These are phyloP conservation scores for Barnettozyma sucrosica DNA, from an alignment of 805 yeast species.

Conservation along the genomic window DNA sequence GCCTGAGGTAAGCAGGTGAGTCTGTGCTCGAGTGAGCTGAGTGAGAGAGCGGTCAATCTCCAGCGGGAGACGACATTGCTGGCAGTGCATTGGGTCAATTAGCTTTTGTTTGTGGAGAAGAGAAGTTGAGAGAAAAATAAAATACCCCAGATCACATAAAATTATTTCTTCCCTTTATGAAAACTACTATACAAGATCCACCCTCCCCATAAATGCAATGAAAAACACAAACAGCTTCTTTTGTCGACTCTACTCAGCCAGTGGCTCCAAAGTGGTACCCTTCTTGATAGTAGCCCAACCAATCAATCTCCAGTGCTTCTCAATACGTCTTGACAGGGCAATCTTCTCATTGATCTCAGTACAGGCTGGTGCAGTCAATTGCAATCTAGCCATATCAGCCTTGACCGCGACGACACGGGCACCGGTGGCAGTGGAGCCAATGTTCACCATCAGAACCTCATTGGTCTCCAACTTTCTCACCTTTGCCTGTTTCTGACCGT, in stretches of 20 bases:
- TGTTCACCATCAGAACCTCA: slow-evolving; percentile 97
- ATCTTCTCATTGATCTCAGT: slow-evolving; percentile 97
- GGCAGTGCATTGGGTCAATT: slow-evolving; percentile 38
- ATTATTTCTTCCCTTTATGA: not conserved
- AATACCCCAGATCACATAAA: not conserved
- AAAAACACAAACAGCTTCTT: not conserved
- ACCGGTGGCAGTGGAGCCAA: slow-evolving; percentile 99
- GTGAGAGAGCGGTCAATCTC: slow-evolving; percentile 49
- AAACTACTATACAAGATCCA: slow-evolving; percentile 1
- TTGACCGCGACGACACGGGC: slow-evolving; percentile 97
- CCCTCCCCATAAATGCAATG: not conserved
- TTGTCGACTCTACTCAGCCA: slow-evolving; percentile 19
- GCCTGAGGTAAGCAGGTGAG: slow-evolving; percentile 42
- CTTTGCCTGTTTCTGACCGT: slow-evolving; percentile 94
- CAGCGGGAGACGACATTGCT: slow-evolving; percentile 56
- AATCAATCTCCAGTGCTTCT: slow-evolving; percentile 98
- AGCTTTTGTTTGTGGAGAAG: not conserved
- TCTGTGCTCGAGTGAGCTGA: slow-evolving; percentile 49
- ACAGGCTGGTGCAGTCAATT: slow-evolving; percentile 97
- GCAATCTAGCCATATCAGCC: slow-evolving; percentile 98
- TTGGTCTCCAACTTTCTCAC: slow-evolving; percentile 90
- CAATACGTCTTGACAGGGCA: slow-evolving; percentile 97
- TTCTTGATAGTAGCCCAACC: slow-evolving; percentile 99
- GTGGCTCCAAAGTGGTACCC: slow-evolving; percentile 84
- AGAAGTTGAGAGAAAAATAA: not conserved